Evolutionary conservation across 495 filamentous ascomycete genomes (phyloP), one percentile per base, ranked within the genome.

Genomic region (Aspergillus panamensis): DNA sequence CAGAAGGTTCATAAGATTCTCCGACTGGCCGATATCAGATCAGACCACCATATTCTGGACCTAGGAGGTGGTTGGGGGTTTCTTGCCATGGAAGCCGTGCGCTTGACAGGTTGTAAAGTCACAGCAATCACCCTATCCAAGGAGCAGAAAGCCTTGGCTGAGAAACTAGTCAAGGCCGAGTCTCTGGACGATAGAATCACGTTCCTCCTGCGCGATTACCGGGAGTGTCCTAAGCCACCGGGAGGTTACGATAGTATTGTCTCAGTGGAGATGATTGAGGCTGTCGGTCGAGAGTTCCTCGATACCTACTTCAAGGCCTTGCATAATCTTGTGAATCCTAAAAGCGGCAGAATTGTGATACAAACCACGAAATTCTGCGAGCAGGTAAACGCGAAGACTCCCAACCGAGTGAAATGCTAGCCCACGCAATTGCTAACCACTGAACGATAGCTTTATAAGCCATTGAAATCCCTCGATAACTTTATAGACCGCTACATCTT

Each of bases 401-500:
- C 8, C 12, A 8, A 13, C 12, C 25, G 5, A 25, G 2, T 9
- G 8, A 6, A 13, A 9, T 5, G 1, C 37, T 12, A 6, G 12
- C 16, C 16, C 37, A 40, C 0, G 13, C 37, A 7, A 40, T 14
- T 16, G 3, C 16, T 40, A 40, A 40, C 3, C 8, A 2, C 0
- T 9, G 12, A 14, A 40, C 37, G 5, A 13, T 44, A 59, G 62
- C 60, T 62, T 21, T 57, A 68, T 20, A 69, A 68, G 54, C 42
- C 30, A 44, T 20, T 45, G 21, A 39, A 69, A 68, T 14, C 16
- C 17, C 20, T 54, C 17, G 72, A 77, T 69, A 77, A 80, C 61
- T 90, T 91, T 66, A 87, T 90, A 63, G 78, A 84, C 42, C 81
- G 80, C 58, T 87, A 88, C 60, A 89, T 89, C 51, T 89, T 89